phyloP scores from a whole-genome alignment of 192 early-diverging fungal species.

The Obelidium mucronatum region DNA sequence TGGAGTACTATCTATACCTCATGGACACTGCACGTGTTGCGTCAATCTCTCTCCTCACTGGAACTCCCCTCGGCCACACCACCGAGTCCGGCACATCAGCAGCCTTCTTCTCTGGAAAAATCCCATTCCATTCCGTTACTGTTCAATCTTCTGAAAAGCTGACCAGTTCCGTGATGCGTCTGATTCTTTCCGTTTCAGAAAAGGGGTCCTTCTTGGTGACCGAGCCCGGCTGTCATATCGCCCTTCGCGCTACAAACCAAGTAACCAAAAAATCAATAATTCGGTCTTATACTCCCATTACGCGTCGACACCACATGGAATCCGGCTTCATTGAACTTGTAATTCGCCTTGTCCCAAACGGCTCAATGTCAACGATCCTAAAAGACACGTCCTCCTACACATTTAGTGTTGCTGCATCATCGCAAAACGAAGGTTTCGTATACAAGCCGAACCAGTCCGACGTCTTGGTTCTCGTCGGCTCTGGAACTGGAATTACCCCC shows the following conservation, averaged over 20 bases:
- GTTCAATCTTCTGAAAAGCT: neutral
- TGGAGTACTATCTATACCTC: neutral
- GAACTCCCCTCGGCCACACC: neutral
- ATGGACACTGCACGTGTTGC: neutral
- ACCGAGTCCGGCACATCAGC: neutral
- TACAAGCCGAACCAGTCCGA: neutral
- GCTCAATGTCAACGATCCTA: neutral
- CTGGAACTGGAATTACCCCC: conserved; percentile 18
- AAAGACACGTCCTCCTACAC: neutral
- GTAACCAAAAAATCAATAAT: too few relatives aligned
- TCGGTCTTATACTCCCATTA: conserved; percentile 8
- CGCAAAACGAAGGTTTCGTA: neutral
- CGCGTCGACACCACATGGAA: neutral
- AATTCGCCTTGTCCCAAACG: neutral
- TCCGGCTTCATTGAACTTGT: conserved; percentile 1
- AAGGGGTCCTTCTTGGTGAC: neutral
- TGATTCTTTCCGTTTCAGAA: neutral
- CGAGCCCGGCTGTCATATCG: neutral
- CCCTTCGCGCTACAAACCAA: neutral
- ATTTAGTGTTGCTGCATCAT: neutral
- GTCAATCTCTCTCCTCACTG: neutral
- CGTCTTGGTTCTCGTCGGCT: neutral
- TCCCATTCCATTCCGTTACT: neutral
- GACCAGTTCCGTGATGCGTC: neutral
- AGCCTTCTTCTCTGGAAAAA: neutral